A percentile compares a stretch with the other conserved stretches of the same genome.
These are phyloP conservation scores for Septoria petroselini DNA, from an alignment of 2,329 filamentous ascomycete genomes.

Conservation along the genomic window DNA sequence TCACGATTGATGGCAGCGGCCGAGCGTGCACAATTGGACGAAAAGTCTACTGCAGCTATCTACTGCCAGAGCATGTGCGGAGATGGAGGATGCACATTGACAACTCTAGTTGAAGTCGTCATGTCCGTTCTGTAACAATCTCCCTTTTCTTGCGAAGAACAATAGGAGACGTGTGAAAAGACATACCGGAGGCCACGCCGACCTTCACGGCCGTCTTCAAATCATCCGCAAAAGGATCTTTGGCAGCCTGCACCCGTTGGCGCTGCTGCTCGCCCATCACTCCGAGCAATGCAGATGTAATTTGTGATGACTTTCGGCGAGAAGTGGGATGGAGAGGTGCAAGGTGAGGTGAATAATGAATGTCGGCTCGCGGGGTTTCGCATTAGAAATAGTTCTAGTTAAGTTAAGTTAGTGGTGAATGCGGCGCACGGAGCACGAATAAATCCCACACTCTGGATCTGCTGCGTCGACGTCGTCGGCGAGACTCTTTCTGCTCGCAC, in stretches of 20 bases:
- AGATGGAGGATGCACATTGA: no score
- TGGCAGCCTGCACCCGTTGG: slow-evolving; percentile 8
- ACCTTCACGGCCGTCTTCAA: slow-evolving; percentile 36
- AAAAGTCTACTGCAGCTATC: no score
- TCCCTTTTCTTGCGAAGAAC: neutral
- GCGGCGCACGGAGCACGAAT: no score
- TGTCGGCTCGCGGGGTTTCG: neutral
- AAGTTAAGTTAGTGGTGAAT: no score
- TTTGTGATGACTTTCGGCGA: neutral
- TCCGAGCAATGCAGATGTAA: neutral
- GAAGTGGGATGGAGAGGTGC: neutral
- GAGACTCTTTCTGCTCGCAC: neutral
- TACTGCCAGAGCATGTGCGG: no score
- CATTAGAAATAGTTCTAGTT: no score
- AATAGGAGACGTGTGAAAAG: slow-evolving; percentile 4
- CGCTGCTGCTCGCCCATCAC: slow-evolving; percentile 14
- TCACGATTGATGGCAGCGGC: slow-evolving; percentile 3
- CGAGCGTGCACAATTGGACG: no score
- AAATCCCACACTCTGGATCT: no score
- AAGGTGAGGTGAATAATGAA: neutral
- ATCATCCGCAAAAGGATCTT: slow-evolving; percentile 27
- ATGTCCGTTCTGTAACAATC: neutral
- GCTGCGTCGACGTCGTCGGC: neutral
- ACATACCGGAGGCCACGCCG: slow-evolving; percentile 37
- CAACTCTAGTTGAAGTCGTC: no score